Evolutionary conservation across 805 yeast species (phyloP).

Genomic region (Yueomyces sinensis): DNA sequence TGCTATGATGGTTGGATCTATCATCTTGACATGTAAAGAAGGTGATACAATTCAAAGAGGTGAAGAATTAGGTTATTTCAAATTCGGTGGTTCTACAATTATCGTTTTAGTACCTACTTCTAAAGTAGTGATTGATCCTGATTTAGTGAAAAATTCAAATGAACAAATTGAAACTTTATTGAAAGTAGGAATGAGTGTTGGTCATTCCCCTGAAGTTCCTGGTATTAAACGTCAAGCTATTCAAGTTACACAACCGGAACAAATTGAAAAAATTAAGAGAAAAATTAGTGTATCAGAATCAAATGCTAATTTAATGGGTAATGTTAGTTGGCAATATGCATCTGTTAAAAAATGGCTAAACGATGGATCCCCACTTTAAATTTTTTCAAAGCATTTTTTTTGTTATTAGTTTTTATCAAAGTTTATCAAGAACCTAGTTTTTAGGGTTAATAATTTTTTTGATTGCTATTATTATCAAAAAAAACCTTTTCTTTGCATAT

Average conservation of each 20-base stretch:
- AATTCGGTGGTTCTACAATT: slow-evolving; percentile 91
- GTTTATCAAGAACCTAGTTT: too few relatives aligned
- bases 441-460: too few relatives aligned
- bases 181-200: slow-evolving; percentile 84
- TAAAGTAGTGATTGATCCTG: slow-evolving; percentile 53
- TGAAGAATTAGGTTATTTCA: slow-evolving; percentile 86
- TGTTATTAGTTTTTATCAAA: too few relatives aligned
- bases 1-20: slow-evolving; percentile 98
- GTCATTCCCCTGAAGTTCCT: slow-evolving; percentile 42
- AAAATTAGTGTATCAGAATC: slow-evolving; percentile 17
- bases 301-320: slow-evolving; percentile 8
- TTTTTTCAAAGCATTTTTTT: too few relatives aligned
- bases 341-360: slow-evolving; percentile 8
- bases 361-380: too few relatives aligned
- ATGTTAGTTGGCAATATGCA: slow-evolving; percentile 19
- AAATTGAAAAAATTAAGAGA: slow-evolving; percentile 19
- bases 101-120: slow-evolving; percentile 46
- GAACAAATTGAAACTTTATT: slow-evolving; percentile 70
- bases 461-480: too few relatives aligned
- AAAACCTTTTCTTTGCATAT: too few relatives aligned
- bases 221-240: slow-evolving; percentile 38
- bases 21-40: slow-evolving; percentile 50
- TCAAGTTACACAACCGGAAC: slow-evolving; percentile 16
- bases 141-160: slow-evolving; percentile 53
- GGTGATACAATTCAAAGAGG: slow-evolving; percentile 51